These are phyloP conservation scores for Penicillium sp. DNA, from an alignment of 2,329 filamentous ascomycete species.

Conservation along the genomic window DNA sequence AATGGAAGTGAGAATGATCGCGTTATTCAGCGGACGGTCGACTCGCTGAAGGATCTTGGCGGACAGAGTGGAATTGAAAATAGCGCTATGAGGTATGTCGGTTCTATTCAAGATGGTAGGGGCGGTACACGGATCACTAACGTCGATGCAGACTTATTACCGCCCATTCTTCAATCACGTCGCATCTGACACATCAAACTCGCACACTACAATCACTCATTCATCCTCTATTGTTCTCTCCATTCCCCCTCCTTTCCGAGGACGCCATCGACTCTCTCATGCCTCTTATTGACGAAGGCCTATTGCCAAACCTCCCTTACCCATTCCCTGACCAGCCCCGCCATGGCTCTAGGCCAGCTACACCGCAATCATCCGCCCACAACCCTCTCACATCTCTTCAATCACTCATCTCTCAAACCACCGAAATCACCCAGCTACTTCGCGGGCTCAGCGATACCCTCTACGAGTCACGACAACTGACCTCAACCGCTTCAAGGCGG, in stretches of 20 bases:
- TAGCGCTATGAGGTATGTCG: constrained; percentile 54
- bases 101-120: neutral
- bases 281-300: constrained; percentile 56
- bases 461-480: constrained; percentile 90
- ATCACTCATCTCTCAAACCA: constrained; percentile 68
- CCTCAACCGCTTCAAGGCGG: constrained; percentile 75
- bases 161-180: constrained; percentile 59
- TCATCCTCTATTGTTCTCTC: constrained; percentile 60
- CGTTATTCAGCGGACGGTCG: constrained; percentile 55
- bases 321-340: constrained; percentile 37
- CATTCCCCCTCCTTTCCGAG: constrained; percentile 54
- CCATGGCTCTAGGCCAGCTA: constrained; percentile 30
- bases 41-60: constrained; percentile 55
- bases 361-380: constrained; percentile 30
- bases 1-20: constrained; percentile 54
- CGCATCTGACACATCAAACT: constrained; percentile 62
- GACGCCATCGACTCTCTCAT: constrained; percentile 59
- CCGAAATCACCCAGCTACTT: constrained; percentile 75
- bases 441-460: constrained; percentile 86
- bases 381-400: constrained; percentile 65
- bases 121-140: neutral
- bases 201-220: constrained; percentile 60
- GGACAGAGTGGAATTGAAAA: constrained; percentile 59
- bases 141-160: constrained; percentile 53
- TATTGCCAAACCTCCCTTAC: constrained; percentile 54